phyloP scores from a whole-genome alignment of 116 monocot species.

The Papilionanthe hybrid region DNA sequence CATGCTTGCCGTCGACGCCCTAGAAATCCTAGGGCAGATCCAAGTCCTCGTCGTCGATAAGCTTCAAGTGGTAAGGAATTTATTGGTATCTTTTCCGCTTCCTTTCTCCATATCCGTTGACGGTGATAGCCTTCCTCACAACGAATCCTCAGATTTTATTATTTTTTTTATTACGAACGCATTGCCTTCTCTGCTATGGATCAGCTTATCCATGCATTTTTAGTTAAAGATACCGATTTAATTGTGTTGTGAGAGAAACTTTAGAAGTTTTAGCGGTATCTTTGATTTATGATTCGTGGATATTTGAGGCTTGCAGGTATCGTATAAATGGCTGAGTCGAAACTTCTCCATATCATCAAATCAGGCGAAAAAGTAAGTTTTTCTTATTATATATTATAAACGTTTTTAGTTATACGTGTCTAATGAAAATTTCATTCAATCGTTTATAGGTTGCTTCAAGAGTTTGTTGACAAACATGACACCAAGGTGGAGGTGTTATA shows the following conservation, averaged over 20 bases:
- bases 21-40: slow-evolving; percentile 45
- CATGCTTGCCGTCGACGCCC: slow-evolving; percentile 21
- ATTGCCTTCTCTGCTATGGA: not conserved
- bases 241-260: not conserved
- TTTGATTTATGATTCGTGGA: not conserved
- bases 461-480: slow-evolving; percentile 64
- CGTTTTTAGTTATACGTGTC: not conserved
- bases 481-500: slow-evolving; percentile 66
- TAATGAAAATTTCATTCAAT: slow-evolving; percentile 7
- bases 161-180: not conserved
- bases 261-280: not conserved
- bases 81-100: not conserved
- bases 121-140: not conserved
- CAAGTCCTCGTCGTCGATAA: slow-evolving; percentile 42
- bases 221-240: not conserved
- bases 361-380: slow-evolving; percentile 70
- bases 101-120: not conserved
- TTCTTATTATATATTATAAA: not conserved
- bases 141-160: not conserved
- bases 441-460: slow-evolving; percentile 70
- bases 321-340: slow-evolving; percentile 99
- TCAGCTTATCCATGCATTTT: not conserved
- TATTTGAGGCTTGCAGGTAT: slow-evolving; percentile 51
- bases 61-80: slow-evolving; percentile 46
- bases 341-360: slow-evolving; percentile 83